Conservation (phyloP, 176 grass and related monocot genomes). For the Aegilops tauschii region DNA sequence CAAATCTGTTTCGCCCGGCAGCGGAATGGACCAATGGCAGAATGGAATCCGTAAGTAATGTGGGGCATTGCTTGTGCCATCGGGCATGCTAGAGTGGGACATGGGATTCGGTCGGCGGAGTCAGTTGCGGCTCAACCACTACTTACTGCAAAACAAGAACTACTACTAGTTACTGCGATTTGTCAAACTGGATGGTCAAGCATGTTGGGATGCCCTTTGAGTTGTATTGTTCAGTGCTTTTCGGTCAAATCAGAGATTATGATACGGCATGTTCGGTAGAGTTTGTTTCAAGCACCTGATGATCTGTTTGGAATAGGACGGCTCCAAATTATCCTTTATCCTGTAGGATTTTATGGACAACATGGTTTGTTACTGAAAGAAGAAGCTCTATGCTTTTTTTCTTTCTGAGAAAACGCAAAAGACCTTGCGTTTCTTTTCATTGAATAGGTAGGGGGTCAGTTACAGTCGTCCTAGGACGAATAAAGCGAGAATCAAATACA, state of each 20-base stretch:
- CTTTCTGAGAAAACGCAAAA: no score
- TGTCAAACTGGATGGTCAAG: not conserved
- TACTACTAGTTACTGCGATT: not conserved
- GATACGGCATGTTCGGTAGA: not conserved
- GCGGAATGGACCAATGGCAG: not conserved
- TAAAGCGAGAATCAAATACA: no score
- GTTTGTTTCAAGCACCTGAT: not conserved
- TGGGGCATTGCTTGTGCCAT: not conserved
- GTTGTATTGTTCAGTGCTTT: not conserved
- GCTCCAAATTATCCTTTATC: not conserved
- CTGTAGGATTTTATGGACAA: not conserved
- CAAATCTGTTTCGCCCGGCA: not conserved
- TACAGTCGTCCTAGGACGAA: no score
- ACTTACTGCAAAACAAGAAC: no score
- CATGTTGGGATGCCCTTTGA: not conserved
- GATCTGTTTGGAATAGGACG: not conserved
- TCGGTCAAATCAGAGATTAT: not conserved
- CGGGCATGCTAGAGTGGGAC: not conserved
- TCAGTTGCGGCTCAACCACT: not conserved
- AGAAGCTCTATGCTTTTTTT: not conserved
- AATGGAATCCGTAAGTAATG: not conserved
- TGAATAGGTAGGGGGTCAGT: no score
- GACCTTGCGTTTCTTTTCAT: no score
- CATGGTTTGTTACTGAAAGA: not conserved
- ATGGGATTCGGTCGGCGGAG: not conserved